Base-by-base conservation (phyloP, 78 protist species). In the slime mould (Dictyostelium discoideum) region DNA sequence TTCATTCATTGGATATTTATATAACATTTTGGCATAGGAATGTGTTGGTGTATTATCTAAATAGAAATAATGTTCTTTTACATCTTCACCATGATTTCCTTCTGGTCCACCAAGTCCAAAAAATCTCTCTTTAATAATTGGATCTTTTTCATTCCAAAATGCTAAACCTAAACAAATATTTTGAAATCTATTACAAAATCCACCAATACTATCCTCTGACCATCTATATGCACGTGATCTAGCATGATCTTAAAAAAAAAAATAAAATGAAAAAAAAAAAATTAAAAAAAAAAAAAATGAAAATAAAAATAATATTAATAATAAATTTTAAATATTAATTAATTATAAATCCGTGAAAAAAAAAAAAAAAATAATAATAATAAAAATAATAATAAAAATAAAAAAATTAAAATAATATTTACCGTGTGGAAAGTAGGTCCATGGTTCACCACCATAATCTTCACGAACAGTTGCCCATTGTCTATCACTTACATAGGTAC, bases 161-260 rank as follows among this genome's bases (percentile, higher is more conserved):
- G 96, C 96, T 18, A 89, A 40, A 16, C 92, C 87, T 39, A 97
- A 84, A 96, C 97, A 95, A 46, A 97, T 32, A 57, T 96, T 92
- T 69, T 93, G 92, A 63, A 63, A 76, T 46, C 98, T 57, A 86
- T 96, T 86, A 85, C 96, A 92, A 65, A 67, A 86, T 32, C 97
- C 98, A 16, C 88, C 92, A 46, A 98, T 82, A 24, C 97, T 96
- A 85, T 98, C 99, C 85, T 98, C 99, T n/a, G 95, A 87, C 99
- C 99, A 98, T 5, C 99, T 48, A 54, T 98, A 98, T 24, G 98
- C 97, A 77, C 98, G 76, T 69, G 97, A 92, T 87, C 92, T 92
- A 32, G 97, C 85, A 39, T 84, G 92, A 48, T 93, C 89, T 85
- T 11, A 4, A 73, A 3, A 26, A 11, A 26, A 69, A 69, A 3